Evolutionary conservation across 1,284 basidiomycete species (phyloP).

Genomic region (Ceratobasidium sp.): DNA sequence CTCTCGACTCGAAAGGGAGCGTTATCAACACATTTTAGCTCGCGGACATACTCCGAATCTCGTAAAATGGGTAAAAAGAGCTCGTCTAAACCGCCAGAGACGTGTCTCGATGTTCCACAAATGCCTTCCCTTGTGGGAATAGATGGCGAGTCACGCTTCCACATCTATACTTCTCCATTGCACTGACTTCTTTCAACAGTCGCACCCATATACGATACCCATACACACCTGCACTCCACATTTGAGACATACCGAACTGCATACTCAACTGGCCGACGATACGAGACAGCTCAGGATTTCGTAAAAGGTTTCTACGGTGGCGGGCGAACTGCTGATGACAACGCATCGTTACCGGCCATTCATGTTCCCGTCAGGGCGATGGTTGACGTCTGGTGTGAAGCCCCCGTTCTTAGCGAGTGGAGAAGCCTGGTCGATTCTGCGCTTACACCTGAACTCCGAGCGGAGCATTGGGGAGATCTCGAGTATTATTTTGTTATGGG

Average conservation of each 20-base stretch:
- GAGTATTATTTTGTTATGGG: slow-evolving; percentile 84
- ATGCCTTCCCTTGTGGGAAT: slow-evolving; percentile 43
- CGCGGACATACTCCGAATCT: background rate
- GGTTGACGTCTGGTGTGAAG: slow-evolving; percentile 88
- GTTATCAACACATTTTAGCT: background rate
- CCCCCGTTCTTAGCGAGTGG: slow-evolving; percentile 72
- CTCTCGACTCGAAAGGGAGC: background rate
- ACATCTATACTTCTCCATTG: background rate
- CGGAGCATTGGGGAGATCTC: slow-evolving; percentile 70
- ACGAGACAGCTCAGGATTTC: slow-evolving; percentile 72
- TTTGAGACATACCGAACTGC: slow-evolving; percentile 71
- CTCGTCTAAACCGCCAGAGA: slow-evolving; percentile 45
- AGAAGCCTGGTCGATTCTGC: slow-evolving; percentile 80
- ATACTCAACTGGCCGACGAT: slow-evolving; percentile 67
- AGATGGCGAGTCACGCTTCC: slow-evolving; percentile 33
- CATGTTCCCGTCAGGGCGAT: slow-evolving; percentile 60
- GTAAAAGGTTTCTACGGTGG: slow-evolving; percentile 68
- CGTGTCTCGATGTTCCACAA: slow-evolving; percentile 47
- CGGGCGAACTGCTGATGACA: slow-evolving; percentile 17
- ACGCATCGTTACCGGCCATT: slow-evolving; percentile 14
- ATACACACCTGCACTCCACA: slow-evolving; percentile 80
- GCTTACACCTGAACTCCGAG: slow-evolving; percentile 64
- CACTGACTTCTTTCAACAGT: slow-evolving; percentile 1
- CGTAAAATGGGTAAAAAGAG: slow-evolving; percentile 51
- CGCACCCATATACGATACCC: slow-evolving; percentile 78